These are phyloP conservation scores for Alternaria triticina DNA, from an alignment of 2,329 filamentous ascomycete species.

Conservation along the genomic window DNA sequence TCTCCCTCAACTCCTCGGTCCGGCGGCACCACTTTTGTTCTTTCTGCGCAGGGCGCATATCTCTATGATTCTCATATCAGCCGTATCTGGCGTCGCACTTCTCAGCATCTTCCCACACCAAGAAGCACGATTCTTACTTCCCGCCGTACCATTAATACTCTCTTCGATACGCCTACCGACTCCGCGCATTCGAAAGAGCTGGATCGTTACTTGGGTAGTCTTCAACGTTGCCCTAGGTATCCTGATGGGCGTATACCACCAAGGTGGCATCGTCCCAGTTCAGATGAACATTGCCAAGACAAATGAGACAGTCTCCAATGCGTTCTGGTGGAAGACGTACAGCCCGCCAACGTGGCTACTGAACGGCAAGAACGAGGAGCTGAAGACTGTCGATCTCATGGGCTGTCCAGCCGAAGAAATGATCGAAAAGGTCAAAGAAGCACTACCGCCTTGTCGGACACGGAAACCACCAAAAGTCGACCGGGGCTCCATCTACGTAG, in stretches of 20 bases:
- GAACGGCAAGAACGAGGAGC: constrained; percentile 74
- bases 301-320: constrained; percentile 67
- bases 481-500: constrained; percentile 63
- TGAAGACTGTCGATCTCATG: constrained; percentile 77
- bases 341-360: constrained; percentile 81
- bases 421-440: constrained; percentile 62
- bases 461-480: constrained; percentile 47
- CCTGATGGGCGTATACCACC: constrained; percentile 82
- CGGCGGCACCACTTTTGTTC: constrained; percentile 56
- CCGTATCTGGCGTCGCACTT: constrained; percentile 72
- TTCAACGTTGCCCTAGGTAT: constrained; percentile 74
- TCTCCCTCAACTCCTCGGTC: constrained; percentile 60
- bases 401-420: constrained; percentile 68
- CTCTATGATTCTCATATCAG: constrained; percentile 72
- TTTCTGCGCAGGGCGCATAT: constrained; percentile 55
- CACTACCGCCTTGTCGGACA: constrained; percentile 58
- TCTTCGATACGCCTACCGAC: constrained; percentile 73
- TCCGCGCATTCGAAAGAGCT: constrained; percentile 53
- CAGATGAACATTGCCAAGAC: constrained; percentile 77
- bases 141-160: constrained; percentile 76
- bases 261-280: constrained; percentile 77
- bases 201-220: constrained; percentile 68
- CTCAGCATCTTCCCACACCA: constrained; percentile 80
- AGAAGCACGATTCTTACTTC: constrained; percentile 78
- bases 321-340: constrained; percentile 87